phyloP scores from a whole-genome alignment of 1,284 basidiomycete genomes.

The Leccinum subspadiceum region DNA sequence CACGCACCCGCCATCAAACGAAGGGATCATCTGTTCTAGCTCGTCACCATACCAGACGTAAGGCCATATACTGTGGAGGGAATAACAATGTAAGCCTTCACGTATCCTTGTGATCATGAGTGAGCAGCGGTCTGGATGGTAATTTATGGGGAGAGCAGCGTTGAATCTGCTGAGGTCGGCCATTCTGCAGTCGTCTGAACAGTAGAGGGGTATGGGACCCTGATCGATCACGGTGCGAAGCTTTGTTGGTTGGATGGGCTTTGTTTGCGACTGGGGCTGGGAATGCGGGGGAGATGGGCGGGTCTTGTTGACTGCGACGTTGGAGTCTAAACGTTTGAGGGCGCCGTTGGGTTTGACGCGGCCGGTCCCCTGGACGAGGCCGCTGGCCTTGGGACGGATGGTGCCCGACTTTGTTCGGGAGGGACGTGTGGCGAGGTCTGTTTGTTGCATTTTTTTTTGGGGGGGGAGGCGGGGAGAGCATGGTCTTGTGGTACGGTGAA shows the following conservation, averaged over 20 bases:
- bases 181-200: constrained; percentile 70
- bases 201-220: constrained; percentile 71
- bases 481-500: constrained; percentile 41
- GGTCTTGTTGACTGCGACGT: constrained; percentile 17
- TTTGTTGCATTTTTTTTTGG: constrained; percentile 25
- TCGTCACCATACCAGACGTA: constrained; percentile 30
- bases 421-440: constrained; percentile 19
- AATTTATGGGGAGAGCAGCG: constrained; percentile 44
- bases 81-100: constrained; percentile 16
- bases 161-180: constrained; percentile 49
- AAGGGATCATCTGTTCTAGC: too few relatives aligned
- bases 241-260: constrained; percentile 39
- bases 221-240: constrained; percentile 72
- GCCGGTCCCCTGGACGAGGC: constrained; percentile 62
- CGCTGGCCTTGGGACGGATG: constrained; percentile 41
- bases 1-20: too few relatives aligned
- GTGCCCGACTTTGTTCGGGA: constrained; percentile 42
- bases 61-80: constrained; percentile 36
- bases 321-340: constrained; percentile 44
- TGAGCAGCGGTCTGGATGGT: constrained; percentile 39
- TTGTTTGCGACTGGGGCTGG: constrained; percentile 19
- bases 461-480: constrained; percentile 34
- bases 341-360: constrained; percentile 54
- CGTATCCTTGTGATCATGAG: constrained; percentile 32
- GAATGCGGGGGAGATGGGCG: constrained; percentile 23